Evolutionary conservation across 345 rosid genomes (phyloP).

Genomic region (Hibiscus tridactylites): DNA sequence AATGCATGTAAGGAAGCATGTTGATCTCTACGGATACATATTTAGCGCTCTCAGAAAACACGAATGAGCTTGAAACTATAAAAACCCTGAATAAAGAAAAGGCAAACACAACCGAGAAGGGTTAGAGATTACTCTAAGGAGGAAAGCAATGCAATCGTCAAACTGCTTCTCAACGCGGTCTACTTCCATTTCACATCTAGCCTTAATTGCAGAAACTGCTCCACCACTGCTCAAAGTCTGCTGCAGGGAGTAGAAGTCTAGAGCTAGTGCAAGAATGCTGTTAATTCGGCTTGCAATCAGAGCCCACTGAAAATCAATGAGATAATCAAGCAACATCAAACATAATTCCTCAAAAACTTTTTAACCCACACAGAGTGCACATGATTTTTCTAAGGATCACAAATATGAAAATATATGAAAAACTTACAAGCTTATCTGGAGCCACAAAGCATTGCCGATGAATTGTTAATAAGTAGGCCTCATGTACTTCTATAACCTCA

Average conservation of each 20-base stretch:
- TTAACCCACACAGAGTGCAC: conserved; percentile 1
- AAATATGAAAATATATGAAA: conserved; percentile 8
- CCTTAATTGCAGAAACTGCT: conserved; percentile 66
- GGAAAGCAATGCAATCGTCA: conserved; percentile 87
- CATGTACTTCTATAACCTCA: conserved; percentile 93
- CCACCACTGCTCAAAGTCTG: conserved; percentile 74
- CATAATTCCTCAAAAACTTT: conserved; percentile 4
- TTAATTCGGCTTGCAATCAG: conserved; percentile 88
- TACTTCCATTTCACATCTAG: conserved; percentile 80
- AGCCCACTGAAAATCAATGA: conserved; percentile 57
- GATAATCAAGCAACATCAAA: conserved; percentile 3
- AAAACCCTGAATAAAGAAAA: conserved; percentile 2
- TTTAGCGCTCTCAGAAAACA: not conserved
- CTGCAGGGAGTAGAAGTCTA: conserved; percentile 85
- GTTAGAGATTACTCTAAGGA: conserved; percentile 60
- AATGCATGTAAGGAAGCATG: not conserved
- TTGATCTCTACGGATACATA: not conserved
- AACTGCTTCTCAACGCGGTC: conserved; percentile 79
- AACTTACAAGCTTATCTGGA: conserved; percentile 83
- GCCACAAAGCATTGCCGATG: conserved; percentile 97
- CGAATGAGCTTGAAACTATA: not conserved
- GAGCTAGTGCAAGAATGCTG: conserved; percentile 76
- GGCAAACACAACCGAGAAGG: not conserved
- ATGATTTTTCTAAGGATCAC: not conserved
- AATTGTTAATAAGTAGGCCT: conserved; percentile 79